These are phyloP conservation scores for Pulveroboletus frians DNA, from an alignment of 768 basidiomycete genomes.

Conservation along the genomic window DNA sequence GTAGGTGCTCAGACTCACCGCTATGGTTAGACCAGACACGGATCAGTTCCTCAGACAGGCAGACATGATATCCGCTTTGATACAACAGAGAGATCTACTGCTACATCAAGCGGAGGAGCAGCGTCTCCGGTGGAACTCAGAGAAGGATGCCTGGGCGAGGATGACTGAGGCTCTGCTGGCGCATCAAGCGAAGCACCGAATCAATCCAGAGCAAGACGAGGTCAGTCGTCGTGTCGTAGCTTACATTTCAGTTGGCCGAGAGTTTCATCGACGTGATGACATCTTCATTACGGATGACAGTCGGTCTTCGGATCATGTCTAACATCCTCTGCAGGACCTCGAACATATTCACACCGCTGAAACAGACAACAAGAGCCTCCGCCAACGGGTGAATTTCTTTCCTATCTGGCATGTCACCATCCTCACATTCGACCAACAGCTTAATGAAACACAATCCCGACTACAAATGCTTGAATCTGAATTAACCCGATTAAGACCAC, in stretches of 20 bases:
- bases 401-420: not conserved
- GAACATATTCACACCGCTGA: slow-evolving; percentile 50
- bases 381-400: slow-evolving; percentile 47
- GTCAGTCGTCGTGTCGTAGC: slow-evolving; percentile 28
- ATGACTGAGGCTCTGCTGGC: slow-evolving; percentile 62
- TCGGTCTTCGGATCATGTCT: slow-evolving; percentile 7
- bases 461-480: slow-evolving; percentile 57
- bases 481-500: slow-evolving; percentile 57
- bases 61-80: slow-evolving; percentile 51
- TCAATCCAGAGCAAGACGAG: slow-evolving; percentile 37
- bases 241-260: not conserved
- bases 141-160: slow-evolving; percentile 60
- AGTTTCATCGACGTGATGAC: not conserved
- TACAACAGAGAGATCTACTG: slow-evolving; percentile 55
- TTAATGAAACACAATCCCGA: slow-evolving; percentile 53
- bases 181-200: slow-evolving; percentile 40
- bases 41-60: slow-evolving; percentile 55
- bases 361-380: slow-evolving; percentile 57
- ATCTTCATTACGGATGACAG: not conserved
- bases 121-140: slow-evolving; percentile 54
- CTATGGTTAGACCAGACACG: slow-evolving; percentile 38
- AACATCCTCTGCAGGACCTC: slow-evolving; percentile 41
- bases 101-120: slow-evolving; percentile 51
- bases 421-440: slow-evolving; percentile 34
- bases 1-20: slow-evolving; percentile 48